These are phyloP conservation scores for Paecilomyces dactylethromorphus DNA, from an alignment of 2,329 filamentous ascomycete genomes.

Conservation along the genomic window DNA sequence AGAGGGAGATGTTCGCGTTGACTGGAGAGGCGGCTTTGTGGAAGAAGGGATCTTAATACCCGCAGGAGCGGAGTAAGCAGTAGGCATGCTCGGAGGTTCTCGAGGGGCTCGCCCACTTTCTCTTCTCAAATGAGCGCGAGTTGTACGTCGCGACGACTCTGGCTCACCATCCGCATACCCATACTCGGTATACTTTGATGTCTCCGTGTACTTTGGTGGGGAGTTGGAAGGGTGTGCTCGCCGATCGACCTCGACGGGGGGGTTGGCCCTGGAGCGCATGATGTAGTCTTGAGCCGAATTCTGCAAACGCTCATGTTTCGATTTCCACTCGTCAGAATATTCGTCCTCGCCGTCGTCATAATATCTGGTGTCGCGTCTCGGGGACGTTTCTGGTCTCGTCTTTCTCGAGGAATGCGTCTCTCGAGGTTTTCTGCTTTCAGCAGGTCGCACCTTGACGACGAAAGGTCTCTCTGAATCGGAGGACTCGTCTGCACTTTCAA, in stretches of 20 bases:
- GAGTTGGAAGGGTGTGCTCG: conserved; percentile 26
- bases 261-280: conserved; percentile 20
- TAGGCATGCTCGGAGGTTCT: conserved; percentile 31
- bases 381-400: conserved; percentile 8
- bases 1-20: conserved; percentile 25
- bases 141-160: conserved; percentile 24
- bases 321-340: conserved; percentile 18
- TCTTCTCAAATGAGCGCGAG: conserved; percentile 18
- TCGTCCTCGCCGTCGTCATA: conserved; percentile 18
- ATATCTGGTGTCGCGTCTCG: conserved; percentile 13
- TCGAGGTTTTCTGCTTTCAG: conserved; percentile 14
- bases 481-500: conserved; percentile 20
- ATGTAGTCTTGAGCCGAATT: conserved; percentile 33
- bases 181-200: conserved; percentile 14
- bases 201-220: conserved; percentile 10
- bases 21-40: conserved; percentile 22
- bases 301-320: conserved; percentile 27
- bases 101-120: conserved; percentile 21
- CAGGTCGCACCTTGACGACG: conserved; percentile 14
- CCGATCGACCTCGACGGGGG: conserved; percentile 14
- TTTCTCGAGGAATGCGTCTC: conserved; percentile 11
- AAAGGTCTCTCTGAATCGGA: conserved; percentile 25
- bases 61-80: conserved; percentile 21
- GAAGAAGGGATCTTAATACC: conserved; percentile 19
- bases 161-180: conserved; percentile 19